phyloP scores from a whole-genome alignment of 257 asterid genomes.

The Anisodus acutangulus region DNA sequence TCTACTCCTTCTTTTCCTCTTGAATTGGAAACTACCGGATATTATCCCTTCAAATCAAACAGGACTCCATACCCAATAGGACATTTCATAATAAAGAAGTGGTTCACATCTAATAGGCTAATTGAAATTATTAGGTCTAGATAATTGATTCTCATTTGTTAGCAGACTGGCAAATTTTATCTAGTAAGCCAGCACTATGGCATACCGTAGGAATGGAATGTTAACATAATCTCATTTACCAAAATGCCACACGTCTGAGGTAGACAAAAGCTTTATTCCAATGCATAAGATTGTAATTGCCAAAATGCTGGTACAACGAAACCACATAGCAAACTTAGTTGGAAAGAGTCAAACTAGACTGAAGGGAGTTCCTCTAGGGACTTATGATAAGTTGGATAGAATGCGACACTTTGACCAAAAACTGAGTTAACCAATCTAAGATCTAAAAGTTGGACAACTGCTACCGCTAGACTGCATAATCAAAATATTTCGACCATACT shows the following conservation, averaged over 20 bases:
- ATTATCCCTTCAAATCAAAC: not conserved
- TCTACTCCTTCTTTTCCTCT: not conserved
- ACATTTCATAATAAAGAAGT: not conserved
- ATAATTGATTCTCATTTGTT: not conserved
- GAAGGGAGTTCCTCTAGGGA: not conserved
- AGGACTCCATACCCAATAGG: not conserved
- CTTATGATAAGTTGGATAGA: not conserved
- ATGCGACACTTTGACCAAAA: not conserved
- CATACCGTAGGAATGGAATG: not conserved
- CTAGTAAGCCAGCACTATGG: not conserved
- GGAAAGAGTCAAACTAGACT: not conserved
- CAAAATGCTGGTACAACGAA: not conserved
- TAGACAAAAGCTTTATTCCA: not conserved
- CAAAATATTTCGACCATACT: not conserved
- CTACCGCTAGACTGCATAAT: not conserved
- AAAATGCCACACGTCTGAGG: not conserved
- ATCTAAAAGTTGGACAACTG: not conserved
- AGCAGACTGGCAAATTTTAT: not conserved
- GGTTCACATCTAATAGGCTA: not conserved
- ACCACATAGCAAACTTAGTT: not conserved
- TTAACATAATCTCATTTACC: not conserved
- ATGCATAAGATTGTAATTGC: not conserved
- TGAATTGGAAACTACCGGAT: not conserved
- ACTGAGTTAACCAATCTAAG: too few species aligned
- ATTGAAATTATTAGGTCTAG: not conserved